Evolutionary conservation across 1,284 basidiomycete species (phyloP).

Genomic region (Thecaphora thlaspeos): DNA sequence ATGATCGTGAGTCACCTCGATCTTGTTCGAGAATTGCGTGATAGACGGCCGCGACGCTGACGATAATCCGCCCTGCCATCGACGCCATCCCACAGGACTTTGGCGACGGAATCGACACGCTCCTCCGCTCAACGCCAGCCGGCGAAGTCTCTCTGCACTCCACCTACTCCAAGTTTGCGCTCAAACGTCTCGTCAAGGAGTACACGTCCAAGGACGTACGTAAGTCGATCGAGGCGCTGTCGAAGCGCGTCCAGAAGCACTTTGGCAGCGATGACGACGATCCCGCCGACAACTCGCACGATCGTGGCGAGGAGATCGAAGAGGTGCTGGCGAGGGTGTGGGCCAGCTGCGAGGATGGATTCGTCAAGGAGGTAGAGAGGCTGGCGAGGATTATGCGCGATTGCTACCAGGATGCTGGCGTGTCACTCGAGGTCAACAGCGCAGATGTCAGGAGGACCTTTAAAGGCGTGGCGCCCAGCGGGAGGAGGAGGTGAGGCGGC

Average conservation of each 20-base stretch:
- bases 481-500: neutral
- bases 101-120: constrained; percentile 84
- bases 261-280: constrained; percentile 68
- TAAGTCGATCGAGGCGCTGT: constrained; percentile 76
- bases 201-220: constrained; percentile 82
- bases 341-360: constrained; percentile 33
- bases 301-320: constrained; percentile 1
- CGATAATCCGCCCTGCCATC: too few species aligned
- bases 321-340: constrained; percentile 39
- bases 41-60: too few species aligned
- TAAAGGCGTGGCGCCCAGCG: constrained; percentile 8
- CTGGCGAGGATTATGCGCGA: constrained; percentile 20
- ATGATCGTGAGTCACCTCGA: constrained; percentile 83
- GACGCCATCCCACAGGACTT: too few species aligned
- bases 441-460: constrained; percentile 29
- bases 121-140: constrained; percentile 76
- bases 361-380: constrained; percentile 29
- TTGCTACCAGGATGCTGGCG: constrained; percentile 29
- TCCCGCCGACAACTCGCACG: neutral
- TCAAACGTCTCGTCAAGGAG: constrained; percentile 84
- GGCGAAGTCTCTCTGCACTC: constrained; percentile 75
- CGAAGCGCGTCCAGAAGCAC: constrained; percentile 92
- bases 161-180: constrained; percentile 72
- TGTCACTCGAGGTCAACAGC: constrained; percentile 11
- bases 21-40: too few species aligned